These are phyloP conservation scores for Clonostachys chloroleuca DNA, from an alignment of 2,329 filamentous ascomycete species.

Conservation along the genomic window DNA sequence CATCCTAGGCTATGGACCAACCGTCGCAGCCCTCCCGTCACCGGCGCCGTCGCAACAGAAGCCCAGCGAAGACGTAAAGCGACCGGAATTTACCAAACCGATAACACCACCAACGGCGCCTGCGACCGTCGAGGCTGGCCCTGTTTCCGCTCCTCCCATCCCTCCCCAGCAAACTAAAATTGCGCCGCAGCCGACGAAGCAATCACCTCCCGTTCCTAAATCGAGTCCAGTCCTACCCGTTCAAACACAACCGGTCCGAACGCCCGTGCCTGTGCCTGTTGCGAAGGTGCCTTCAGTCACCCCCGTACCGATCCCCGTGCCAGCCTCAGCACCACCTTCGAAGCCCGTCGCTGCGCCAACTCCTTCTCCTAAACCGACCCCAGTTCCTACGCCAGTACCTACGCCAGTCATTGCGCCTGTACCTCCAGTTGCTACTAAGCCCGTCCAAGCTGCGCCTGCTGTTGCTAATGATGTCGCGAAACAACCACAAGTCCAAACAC, in stretches of 20 bases:
- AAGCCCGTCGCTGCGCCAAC: background rate
- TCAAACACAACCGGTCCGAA: too few species aligned
- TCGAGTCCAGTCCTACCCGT: too few species aligned
- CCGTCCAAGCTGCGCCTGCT: background rate
- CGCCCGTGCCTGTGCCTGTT: background rate
- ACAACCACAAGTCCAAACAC: background rate
- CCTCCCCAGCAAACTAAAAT: too few species aligned
- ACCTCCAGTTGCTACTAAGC: background rate
- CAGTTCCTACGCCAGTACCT: too few species aligned
- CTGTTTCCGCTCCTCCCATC: too few species aligned
- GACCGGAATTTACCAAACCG: too few species aligned
- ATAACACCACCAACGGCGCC: too few species aligned
- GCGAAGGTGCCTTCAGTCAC: background rate
- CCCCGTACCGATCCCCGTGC: slow-evolving; percentile 6
- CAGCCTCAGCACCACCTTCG: background rate
- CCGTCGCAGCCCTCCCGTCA: background rate
- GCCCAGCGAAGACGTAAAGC: too few species aligned
- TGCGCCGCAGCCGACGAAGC: too few species aligned
- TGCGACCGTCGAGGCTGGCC: too few species aligned
- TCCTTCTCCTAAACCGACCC: background rate
- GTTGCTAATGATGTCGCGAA: background rate
- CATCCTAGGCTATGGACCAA: background rate
- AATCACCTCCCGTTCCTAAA: too few species aligned
- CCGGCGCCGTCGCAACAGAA: too few species aligned
- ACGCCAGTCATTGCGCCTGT: background rate